Evolutionary conservation across 352 stramenopile genomes (phyloP).

Genomic region (Globisporangium acanthophoron): DNA sequence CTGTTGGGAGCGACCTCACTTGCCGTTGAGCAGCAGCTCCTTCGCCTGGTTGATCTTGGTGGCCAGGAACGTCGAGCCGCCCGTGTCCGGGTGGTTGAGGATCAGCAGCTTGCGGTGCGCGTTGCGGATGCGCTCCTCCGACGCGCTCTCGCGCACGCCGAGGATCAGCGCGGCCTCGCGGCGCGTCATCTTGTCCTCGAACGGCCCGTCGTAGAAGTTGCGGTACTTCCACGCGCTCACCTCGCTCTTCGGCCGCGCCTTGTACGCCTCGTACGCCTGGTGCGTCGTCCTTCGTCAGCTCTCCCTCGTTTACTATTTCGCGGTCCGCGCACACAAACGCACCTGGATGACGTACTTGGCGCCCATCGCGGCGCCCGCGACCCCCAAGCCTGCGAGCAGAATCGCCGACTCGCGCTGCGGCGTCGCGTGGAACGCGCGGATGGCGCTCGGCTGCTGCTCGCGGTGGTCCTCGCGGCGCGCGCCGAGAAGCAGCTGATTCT

Average conservation of each 20-base stretch:
- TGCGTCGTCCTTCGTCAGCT: too few relatives aligned
- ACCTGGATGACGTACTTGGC: constrained; percentile 78
- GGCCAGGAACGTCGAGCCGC: constrained; percentile 97
- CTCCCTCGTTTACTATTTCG: background rate
- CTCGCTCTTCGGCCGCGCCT: constrained; percentile 63
- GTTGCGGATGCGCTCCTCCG: constrained; percentile 95
- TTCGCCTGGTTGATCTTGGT: constrained; percentile 99
- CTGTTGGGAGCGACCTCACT: background rate
- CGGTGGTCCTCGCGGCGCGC: background rate
- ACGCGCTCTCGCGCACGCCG: constrained; percentile 95
- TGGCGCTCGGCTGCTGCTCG: constrained; percentile 8
- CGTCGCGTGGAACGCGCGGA: constrained; percentile 61
- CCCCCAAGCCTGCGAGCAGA: constrained; percentile 59
- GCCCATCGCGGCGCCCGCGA: constrained; percentile 63
- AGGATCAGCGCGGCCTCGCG: constrained; percentile 98
- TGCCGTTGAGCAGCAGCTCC: constrained; percentile 89
- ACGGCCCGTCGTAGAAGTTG: constrained; percentile 95
- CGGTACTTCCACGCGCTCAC: constrained; percentile 70
- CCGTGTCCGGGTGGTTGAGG: constrained; percentile 99
- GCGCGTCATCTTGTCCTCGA: constrained; percentile 99
- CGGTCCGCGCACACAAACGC: background rate
- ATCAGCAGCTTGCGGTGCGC: constrained; percentile 97
- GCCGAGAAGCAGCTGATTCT: constrained; percentile 1
- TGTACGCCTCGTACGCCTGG: constrained; percentile 70
- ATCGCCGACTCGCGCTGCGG: constrained; percentile 52